Conservation (phyloP, 2,329 filamentous ascomycete species). For the Fusarium virguliforme region DNA sequence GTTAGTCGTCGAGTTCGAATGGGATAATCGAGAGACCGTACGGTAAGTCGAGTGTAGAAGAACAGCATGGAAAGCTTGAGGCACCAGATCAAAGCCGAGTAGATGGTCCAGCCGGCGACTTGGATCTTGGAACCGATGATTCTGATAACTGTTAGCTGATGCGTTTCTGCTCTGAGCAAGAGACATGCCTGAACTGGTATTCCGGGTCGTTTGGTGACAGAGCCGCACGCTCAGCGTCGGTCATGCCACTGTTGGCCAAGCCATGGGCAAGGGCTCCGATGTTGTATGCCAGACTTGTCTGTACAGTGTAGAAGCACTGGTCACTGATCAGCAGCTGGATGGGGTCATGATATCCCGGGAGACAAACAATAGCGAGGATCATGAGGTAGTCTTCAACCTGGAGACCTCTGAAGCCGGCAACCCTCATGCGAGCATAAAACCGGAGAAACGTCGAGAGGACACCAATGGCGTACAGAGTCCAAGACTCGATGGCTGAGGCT, state of each 20-base stretch:
- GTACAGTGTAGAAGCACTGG: slow-evolving; percentile 66
- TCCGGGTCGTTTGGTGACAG: slow-evolving; percentile 62
- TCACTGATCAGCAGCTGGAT: neutral
- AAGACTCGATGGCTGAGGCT: slow-evolving; percentile 45
- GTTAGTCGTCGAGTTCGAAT: neutral
- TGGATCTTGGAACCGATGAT: slow-evolving; percentile 70
- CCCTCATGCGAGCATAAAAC: slow-evolving; percentile 52
- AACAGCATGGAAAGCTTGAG: slow-evolving; percentile 70
- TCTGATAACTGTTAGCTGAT: slow-evolving; percentile 47
- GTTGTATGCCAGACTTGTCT: slow-evolving; percentile 66
- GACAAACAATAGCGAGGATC: slow-evolving; percentile 39
- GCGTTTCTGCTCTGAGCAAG: rapidly evolving
- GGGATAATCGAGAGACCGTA: slow-evolving; percentile 10
- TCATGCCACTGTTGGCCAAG: slow-evolving; percentile 71
- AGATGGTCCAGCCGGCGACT: slow-evolving; percentile 69
- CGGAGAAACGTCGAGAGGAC: slow-evolving; percentile 49
- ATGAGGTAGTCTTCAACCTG: slow-evolving; percentile 54
- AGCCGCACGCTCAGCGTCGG: slow-evolving; percentile 61
- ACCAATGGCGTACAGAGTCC: slow-evolving; percentile 52
- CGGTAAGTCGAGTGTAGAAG: slow-evolving; percentile 70
- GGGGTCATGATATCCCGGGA: neutral
- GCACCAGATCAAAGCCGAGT: slow-evolving; percentile 67
- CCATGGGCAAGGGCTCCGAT: slow-evolving; percentile 64
- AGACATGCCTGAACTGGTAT: slow-evolving; percentile 55
- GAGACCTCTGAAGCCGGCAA: slow-evolving; percentile 47